A percentile compares a stretch with the other conserved stretches of the same genome.
These are phyloP conservation scores for Thermothielavioides terrestris DNA, from an alignment of 495 filamentous ascomycete species.

Conservation along the genomic window DNA sequence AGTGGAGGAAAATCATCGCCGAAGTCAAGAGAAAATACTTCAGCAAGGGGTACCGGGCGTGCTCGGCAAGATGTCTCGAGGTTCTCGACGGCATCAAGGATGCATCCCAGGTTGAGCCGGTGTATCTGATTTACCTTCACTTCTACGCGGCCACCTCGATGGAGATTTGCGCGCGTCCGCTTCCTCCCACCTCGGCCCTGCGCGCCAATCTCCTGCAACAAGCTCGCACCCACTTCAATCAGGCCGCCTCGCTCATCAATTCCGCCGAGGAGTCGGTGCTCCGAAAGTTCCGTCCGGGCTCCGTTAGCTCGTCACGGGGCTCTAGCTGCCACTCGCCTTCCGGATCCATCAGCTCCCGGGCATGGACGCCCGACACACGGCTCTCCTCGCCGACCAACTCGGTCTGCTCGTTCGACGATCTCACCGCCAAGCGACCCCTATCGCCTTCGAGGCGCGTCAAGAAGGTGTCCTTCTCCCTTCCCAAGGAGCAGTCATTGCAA, in stretches of 20 bases:
- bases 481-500: slow-evolving; percentile 23
- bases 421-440: slow-evolving; percentile 13
- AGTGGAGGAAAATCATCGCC: slow-evolving; percentile 37
- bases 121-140: slow-evolving; percentile 45
- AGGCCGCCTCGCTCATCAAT: slow-evolving; percentile 35
- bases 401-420: slow-evolving; percentile 33
- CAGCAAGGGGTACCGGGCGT: slow-evolving; percentile 37
- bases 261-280: slow-evolving; percentile 29
- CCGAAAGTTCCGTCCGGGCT: slow-evolving; percentile 24
- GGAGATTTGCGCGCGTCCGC: slow-evolving; percentile 42
- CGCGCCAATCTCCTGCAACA: slow-evolving; percentile 40
- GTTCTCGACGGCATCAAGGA: slow-evolving; percentile 39
- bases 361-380: slow-evolving; percentile 32
- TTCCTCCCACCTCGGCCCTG: slow-evolving; percentile 34
- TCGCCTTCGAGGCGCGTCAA: slow-evolving; percentile 33
- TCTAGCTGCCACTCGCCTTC: slow-evolving; percentile 40
- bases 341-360: slow-evolving; percentile 36
- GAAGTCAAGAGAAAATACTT: slow-evolving; percentile 41
- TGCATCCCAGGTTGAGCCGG: slow-evolving; percentile 32
- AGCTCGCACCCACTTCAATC: slow-evolving; percentile 40
- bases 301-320: slow-evolving; percentile 26
- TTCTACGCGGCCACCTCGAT: slow-evolving; percentile 47
- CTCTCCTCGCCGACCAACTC: slow-evolving; percentile 38
- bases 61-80: slow-evolving; percentile 38
- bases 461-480: slow-evolving; percentile 45